Evolutionary conservation across 306 rosid genomes (phyloP), one percentile per base, ranked within the genome.

Genomic region (Lithocarpus polystachyus): DNA sequence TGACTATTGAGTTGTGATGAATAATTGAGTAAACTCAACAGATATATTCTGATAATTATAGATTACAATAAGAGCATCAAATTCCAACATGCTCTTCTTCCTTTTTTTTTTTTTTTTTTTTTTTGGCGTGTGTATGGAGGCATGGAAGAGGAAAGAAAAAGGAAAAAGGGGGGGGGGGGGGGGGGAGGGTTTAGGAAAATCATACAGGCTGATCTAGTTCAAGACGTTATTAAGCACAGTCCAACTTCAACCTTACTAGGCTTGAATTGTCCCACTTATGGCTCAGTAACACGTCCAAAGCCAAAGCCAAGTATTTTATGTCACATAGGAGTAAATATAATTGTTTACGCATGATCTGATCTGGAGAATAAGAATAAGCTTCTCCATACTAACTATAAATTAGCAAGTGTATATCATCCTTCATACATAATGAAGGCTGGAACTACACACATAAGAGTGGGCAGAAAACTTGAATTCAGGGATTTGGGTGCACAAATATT

Each of bases 401-500:
- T n/a, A 64, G 70, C 1, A 14, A 15, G 45, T 31, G 22, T 31
- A 65, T 31, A 15, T 31, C 22, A 17, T 65, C 45, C 13, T 65
- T 65, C 23, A 29, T 29, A 2, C n/a, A 29, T 65, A 65, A 65
- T 60, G 11, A 65, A 65, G 71, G 23, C 48, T 65, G 14, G 17
- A 31, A 29, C 4, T 13, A 53, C 59, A 15, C 43, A 69, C 56
- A 8, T 54, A 45, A 51, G 45, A 72, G 56, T 22, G 65, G 54
- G 79, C 56, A 31, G 8, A 57, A 75, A 45, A 77, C 62, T 20
- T 56, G 70, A 20, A 51, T n/a, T 64, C n/a, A 33, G 77, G 73
- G 22, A 48, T 56, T 19, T 54, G 77, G 65, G 78, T 53, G 60
- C 13, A 68, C 56, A 56, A 57, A 26, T 51, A 72, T 70, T 11